A percentile compares a stretch with the other conserved stretches of the same genome.
Evolutionary conservation across 495 filamentous ascomycete species (phyloP).

Genomic region (Annulohypoxylon moriforme): DNA sequence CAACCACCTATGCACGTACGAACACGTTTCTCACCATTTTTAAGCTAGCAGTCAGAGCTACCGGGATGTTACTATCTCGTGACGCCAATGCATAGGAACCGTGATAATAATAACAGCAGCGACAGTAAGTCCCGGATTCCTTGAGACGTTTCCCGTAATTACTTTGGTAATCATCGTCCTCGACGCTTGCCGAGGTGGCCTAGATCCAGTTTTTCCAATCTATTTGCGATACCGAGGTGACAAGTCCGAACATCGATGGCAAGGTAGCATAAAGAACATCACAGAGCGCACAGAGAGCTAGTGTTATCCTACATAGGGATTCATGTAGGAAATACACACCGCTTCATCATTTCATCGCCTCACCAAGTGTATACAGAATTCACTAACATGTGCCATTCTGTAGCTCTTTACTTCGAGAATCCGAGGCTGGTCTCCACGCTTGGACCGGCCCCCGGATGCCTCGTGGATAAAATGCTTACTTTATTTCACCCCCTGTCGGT

Average conservation of each 20-base stretch:
- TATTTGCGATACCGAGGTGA: slow-evolving; percentile 38
- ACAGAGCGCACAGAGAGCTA: slow-evolving; percentile 3
- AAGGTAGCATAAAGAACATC: slow-evolving; percentile 2
- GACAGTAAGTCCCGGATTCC: neutral
- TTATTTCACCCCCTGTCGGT: neutral
- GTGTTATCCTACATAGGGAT: neutral
- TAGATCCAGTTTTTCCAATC: slow-evolving; percentile 26
- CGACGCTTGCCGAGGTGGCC: slow-evolving; percentile 2
- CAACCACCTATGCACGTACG: slow-evolving; percentile 17
- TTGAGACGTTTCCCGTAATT: slow-evolving; percentile 26
- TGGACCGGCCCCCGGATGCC: neutral
- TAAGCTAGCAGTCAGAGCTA: slow-evolving; percentile 1
- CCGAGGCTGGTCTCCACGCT: neutral
- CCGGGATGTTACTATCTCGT: slow-evolving; percentile 13
- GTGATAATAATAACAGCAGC: slow-evolving; percentile 10
- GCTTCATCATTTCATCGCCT: slow-evolving; percentile 19
- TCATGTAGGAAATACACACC: slow-evolving; percentile 7
- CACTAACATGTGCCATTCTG: neutral
- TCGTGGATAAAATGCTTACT: neutral
- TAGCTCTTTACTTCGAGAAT: neutral
- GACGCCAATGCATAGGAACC: slow-evolving; percentile 1
- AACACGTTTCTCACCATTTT: slow-evolving; percentile 25
- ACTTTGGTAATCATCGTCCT: slow-evolving; percentile 3
- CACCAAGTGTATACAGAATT: neutral
- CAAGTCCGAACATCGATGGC: slow-evolving; percentile 8